phyloP scores from a whole-genome alignment of 1,284 basidiomycete genomes.

The Ustilago crameri region DNA sequence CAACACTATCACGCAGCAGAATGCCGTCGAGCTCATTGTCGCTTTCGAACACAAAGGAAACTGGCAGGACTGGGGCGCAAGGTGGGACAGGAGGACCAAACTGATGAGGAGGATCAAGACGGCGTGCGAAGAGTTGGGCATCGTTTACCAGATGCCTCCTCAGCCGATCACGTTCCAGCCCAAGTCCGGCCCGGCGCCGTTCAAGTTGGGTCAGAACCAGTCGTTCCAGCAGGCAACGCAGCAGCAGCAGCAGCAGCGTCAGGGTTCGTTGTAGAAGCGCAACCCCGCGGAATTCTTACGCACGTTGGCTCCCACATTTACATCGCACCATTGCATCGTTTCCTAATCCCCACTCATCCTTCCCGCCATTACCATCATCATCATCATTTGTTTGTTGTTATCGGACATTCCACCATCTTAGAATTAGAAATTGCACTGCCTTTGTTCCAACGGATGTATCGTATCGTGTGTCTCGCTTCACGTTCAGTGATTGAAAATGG shows the following conservation, averaged over 20 bases:
- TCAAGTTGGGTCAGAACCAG: constrained; percentile 19
- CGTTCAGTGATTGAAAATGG: too few species aligned
- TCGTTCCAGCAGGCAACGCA: not conserved
- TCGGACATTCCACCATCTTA: too few species aligned
- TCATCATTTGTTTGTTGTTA: too few species aligned
- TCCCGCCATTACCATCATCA: too few species aligned
- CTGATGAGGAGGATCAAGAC: constrained; percentile 62
- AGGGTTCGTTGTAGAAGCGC: constrained; percentile 11
- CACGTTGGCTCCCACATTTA: too few species aligned
- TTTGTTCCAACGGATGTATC: too few species aligned
- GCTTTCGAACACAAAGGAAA: constrained; percentile 83
- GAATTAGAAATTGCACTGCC: too few species aligned
- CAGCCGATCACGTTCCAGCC: constrained; percentile 64
- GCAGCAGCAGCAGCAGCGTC: constrained; percentile 12
- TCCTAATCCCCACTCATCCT: too few species aligned
- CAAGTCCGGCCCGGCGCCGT: constrained; percentile 39
- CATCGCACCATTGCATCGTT: too few species aligned
- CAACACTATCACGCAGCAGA: constrained; percentile 65
- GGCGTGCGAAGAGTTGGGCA: constrained; percentile 51
- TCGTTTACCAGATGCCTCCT: constrained; percentile 56
- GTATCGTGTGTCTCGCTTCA: too few species aligned
- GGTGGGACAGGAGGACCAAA: constrained; percentile 70
- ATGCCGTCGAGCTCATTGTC: constrained; percentile 69
- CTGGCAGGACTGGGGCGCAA: constrained; percentile 87
- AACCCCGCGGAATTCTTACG: too few species aligned